Evolutionary conservation across 306 rosid species (phyloP).

Genomic region (barrel medic (Medicago truncatula)): DNA sequence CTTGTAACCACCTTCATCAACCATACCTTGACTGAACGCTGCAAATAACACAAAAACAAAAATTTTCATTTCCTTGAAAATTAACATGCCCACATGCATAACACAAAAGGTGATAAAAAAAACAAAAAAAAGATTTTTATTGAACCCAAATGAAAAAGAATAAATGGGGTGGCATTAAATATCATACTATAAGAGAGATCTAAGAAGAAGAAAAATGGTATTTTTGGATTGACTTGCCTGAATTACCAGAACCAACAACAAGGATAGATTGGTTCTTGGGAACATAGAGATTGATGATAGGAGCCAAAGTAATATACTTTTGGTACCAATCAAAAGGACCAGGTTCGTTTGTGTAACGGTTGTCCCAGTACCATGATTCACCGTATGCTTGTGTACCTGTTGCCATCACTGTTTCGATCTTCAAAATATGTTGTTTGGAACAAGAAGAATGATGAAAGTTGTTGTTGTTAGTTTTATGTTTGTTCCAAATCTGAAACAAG

Average conservation of each 20-base stretch:
- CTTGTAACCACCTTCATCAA: constrained; percentile 76
- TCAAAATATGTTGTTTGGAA: neutral
- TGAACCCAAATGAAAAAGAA: constrained; percentile 19
- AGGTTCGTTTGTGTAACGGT: constrained; percentile 75
- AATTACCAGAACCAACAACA: constrained; percentile 85
- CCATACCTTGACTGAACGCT: constrained; percentile 85
- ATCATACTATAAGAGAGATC: constrained; percentile 23
- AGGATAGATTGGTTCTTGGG: constrained; percentile 55
- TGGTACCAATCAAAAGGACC: constrained; percentile 91
- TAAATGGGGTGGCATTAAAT: constrained; percentile 6
- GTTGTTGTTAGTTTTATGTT: neutral
- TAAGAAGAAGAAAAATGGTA: neutral
- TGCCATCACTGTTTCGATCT: constrained; percentile 47
- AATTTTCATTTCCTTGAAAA: neutral
- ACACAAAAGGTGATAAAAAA: neutral
- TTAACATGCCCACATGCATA: constrained; percentile 10
- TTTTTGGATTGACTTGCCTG: constrained; percentile 47
- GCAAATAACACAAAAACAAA: constrained; percentile 18
- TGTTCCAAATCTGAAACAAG: constrained; percentile 1
- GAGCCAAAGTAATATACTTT: constrained; percentile 71
- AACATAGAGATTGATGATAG: constrained; percentile 67
- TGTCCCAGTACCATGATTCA: constrained; percentile 89
- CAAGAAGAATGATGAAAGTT: neutral
- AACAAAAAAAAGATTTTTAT: constrained; percentile 4
- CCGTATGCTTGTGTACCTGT: constrained; percentile 76